Evolutionary conservation across 768 basidiomycete genomes (phyloP), one percentile per base, ranked within the genome.

Genomic region (Serendipita sp.): DNA sequence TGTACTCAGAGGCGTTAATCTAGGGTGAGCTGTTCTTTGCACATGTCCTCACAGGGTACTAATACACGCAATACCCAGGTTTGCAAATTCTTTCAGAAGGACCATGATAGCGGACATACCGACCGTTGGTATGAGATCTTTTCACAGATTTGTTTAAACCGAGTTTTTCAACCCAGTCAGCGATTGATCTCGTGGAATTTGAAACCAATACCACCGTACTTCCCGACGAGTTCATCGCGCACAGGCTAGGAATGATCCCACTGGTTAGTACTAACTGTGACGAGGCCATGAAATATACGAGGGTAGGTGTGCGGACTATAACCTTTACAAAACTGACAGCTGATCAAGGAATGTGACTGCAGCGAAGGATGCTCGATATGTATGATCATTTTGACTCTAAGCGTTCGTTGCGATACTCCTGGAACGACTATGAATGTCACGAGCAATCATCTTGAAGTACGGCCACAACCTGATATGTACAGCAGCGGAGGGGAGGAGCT

Each of bases 21-120:
- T 97, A 72, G 90, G 89, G 92, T 95, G 74, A 74, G 91, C 71
- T 34, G 71, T 51, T 66, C 63, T 63, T 60, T 11, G 5, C 34
- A 38, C 36, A 44, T 51, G 28, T 30, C 52, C 5, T 65, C 30
- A 52, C 62, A 36, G 18, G 16, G 51, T 69, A 58, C 18, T 58
- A 65, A 52, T 15, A 62, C n/a, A 65, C 64, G 54, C 51, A 7
- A 34, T 30, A 3, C 41, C 46, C 66, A 93, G 92, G 52, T 88
- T 95, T 69, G 95, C 95, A 64, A 99, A 99, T 75, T 94, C 94
- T 3, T 72, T 99, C 45, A 83, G 96, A 70, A 81, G 96, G 70
- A 88, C 91, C 44, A 86, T 97, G 78, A 94, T 97, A 76, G 95
- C 96, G 34, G 93, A 98, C 74, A 85, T 99, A 68, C 90, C 94